These are phyloP conservation scores for Tetrapisispora pingtungensis DNA, from an alignment of 805 yeast genomes.

Conservation along the genomic window DNA sequence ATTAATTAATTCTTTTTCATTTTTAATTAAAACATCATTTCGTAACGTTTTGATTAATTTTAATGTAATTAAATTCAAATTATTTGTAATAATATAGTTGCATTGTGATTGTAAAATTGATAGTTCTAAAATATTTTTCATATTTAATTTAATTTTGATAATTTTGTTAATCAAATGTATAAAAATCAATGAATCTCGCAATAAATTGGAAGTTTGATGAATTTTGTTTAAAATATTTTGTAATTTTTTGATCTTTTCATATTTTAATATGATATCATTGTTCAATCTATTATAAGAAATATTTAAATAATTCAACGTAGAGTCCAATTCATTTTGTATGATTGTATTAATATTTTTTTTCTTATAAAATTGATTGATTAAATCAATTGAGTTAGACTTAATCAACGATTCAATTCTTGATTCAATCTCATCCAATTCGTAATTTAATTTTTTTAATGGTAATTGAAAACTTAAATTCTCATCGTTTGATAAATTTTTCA, in stretches of 20 bases:
- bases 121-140: slow-evolving; percentile 5
- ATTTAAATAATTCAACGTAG: slow-evolving; percentile 21
- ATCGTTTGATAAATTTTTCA: background rate
- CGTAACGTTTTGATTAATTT: slow-evolving; percentile 20
- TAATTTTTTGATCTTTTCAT: slow-evolving; percentile 21
- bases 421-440: slow-evolving; percentile 22
- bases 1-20: slow-evolving; percentile 15
- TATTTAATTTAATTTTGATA: slow-evolving; percentile 5
- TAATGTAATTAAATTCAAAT: slow-evolving; percentile 20
- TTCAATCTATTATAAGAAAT: slow-evolving; percentile 26
- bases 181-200: slow-evolving; percentile 23
- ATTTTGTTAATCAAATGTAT: slow-evolving; percentile 21
- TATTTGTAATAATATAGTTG: slow-evolving; percentile 16
- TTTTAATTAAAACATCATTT: slow-evolving; percentile 10
- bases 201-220: slow-evolving; percentile 25
- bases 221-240: slow-evolving; percentile 25
- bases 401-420: slow-evolving; percentile 14
- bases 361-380: slow-evolving; percentile 18
- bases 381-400: slow-evolving; percentile 15
- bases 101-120: slow-evolving; percentile 22
- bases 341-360: slow-evolving; percentile 4
- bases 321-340: slow-evolving; percentile 7
- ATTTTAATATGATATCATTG: slow-evolving; percentile 22
- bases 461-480: slow-evolving; percentile 4
- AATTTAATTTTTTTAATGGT: slow-evolving; percentile 23